Base-by-base conservation (phyloP, 352 stramenopile species). In the Phytophthora syringae region DNA sequence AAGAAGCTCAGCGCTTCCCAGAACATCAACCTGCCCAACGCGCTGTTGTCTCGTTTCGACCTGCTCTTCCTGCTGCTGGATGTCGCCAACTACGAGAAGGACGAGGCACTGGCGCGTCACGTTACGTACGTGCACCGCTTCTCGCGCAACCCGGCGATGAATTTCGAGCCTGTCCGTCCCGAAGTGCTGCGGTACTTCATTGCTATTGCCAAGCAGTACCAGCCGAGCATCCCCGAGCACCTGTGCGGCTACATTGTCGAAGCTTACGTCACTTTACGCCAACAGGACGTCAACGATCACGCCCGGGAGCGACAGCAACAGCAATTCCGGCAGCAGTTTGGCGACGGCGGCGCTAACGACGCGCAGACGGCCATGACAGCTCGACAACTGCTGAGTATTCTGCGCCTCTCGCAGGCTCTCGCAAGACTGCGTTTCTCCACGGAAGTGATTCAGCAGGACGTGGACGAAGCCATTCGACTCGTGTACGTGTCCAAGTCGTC, bases 21-120 rank as follows among this genome's bases (percentile, higher is more conserved):
- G 76, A 99, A 99, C 82, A 98, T 99, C 74, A 99, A 99, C 74
- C 79, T 99, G 22, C 97, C 98, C 18, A 99, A 99, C 60, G 98
- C 97, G n/a, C 82, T 99, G 48, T 77, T 99, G 7, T 99, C 96
- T 74, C 95, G 98, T 66, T 99, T 99, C 70, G 98, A 99, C 79
- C 74, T 99, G 27, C 83, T 99, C 45, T 99, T 99, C 72, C 73
- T 99, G 39, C 92, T 99, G 58, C 76, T 99, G 30, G 98, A 99
- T 72, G 77, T 97, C 28, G 94, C 96, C 18, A 96, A 99, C 64
- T 88, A 93, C 56, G 85, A 97, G 43, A 96, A 93, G 43, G 95
- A 98, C 61, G 90, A 93, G 50, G 92, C 92, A 11, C 81, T 98
- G 15, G 92, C 94, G 7, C 76, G 89, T 25, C 95, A 98, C 70